Conservation (phyloP, 1,284 basidiomycete genomes). For the Malassezia cuniculi region DNA sequence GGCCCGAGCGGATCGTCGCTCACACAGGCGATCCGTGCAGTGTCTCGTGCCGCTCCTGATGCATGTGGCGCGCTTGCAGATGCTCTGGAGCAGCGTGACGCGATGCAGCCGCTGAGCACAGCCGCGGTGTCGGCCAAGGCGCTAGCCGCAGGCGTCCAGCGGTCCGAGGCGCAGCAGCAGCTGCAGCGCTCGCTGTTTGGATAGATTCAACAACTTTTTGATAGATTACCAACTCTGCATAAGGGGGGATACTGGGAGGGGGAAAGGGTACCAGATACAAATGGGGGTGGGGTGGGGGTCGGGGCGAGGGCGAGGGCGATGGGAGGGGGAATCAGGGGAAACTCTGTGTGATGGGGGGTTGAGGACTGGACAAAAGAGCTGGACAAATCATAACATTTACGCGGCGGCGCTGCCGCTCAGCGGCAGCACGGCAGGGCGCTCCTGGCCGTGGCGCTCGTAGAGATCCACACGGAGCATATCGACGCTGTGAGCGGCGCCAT, state of each 20-base stretch:
- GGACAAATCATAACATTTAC: background rate
- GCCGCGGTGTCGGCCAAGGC: background rate
- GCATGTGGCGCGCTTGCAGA: background rate
- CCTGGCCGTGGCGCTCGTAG: slow-evolving; percentile 22
- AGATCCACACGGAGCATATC: slow-evolving; percentile 31
- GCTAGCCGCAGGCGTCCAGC: too few relatives aligned
- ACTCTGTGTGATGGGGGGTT: too few relatives aligned
- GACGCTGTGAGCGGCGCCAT: slow-evolving; percentile 17
- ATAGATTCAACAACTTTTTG: too few relatives aligned
- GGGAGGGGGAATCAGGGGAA: too few relatives aligned
- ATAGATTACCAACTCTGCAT: too few relatives aligned
- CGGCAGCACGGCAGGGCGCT: slow-evolving; percentile 22
- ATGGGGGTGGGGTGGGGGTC: too few relatives aligned
- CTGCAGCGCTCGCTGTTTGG: too few relatives aligned
- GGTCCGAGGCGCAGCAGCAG: background rate
- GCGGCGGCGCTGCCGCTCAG: slow-evolving; percentile 5
- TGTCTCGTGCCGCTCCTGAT: background rate
- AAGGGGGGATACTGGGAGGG: too few relatives aligned
- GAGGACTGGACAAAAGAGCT: background rate
- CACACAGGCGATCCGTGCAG: slow-evolving; percentile 3
- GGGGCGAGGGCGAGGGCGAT: too few relatives aligned
- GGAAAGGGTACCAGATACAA: too few relatives aligned
- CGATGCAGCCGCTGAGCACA: background rate
- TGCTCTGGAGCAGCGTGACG: background rate
- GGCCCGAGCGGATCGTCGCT: slow-evolving; percentile 4